phyloP scores from a whole-genome alignment of 2,329 filamentous ascomycete genomes.

The Cladosporium sp. region DNA sequence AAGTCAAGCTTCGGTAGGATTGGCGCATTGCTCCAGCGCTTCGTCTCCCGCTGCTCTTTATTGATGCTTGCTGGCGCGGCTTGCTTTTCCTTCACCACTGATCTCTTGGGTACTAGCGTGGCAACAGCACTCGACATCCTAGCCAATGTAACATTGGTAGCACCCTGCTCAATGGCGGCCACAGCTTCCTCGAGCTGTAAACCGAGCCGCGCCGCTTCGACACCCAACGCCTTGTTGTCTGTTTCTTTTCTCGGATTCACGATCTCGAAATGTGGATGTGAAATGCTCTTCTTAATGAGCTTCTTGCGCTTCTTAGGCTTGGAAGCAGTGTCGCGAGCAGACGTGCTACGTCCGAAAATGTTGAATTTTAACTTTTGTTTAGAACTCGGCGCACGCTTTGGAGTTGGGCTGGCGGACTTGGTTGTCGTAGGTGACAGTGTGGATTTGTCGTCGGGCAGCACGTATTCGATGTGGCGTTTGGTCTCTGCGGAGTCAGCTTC shows the following conservation, averaged over 20 bases:
- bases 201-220: neutral
- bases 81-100: neutral
- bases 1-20: constrained; percentile 17
- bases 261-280: neutral
- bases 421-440: neutral
- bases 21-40: constrained; percentile 9
- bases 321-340: neutral
- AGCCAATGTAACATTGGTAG: neutral
- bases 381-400: neutral
- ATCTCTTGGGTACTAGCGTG: neutral
- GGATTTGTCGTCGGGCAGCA: neutral
- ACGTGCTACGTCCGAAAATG: neutral
- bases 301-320: constrained; percentile 13
- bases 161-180: neutral
- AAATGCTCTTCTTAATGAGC: neutral
- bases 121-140: neutral
- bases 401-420: neutral
- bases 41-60: neutral
- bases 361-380: neutral
- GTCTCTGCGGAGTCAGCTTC: neutral
- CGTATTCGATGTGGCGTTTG: neutral
- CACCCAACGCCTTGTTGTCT: neutral
- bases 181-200: neutral
- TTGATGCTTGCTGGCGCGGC: neutral
- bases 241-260: neutral